phyloP scores from a whole-genome alignment of 2,329 filamentous ascomycete species.

The Fusarium sp. region DNA sequence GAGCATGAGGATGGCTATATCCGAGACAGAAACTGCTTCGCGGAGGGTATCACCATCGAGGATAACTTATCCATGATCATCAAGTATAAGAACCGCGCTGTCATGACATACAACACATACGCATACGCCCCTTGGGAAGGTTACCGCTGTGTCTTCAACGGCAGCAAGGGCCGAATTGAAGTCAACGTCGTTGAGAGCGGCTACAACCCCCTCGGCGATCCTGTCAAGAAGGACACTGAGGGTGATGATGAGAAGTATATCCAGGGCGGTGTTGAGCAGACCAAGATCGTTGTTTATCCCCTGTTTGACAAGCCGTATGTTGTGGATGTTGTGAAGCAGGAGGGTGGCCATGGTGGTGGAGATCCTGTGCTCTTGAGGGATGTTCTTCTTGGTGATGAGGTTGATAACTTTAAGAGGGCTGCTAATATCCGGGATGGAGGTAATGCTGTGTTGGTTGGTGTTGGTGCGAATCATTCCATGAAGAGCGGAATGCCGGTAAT shows the following conservation, averaged over 20 bases:
- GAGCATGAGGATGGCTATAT: conserved; percentile 72
- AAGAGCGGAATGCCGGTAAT: conserved; percentile 37
- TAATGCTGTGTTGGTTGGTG: conserved; percentile 67
- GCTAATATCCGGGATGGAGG: conserved; percentile 70
- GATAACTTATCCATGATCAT: conserved; percentile 71
- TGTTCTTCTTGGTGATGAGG: conserved; percentile 64
- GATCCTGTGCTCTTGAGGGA: conserved; percentile 64
- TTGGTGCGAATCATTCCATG: conserved; percentile 68
- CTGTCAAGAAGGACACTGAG: conserved; percentile 56
- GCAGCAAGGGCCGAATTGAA: conserved; percentile 68
- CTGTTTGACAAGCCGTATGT: conserved; percentile 68
- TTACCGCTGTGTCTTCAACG: conserved; percentile 67
- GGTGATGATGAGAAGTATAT: conserved; percentile 48
- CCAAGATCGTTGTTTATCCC: conserved; percentile 61
- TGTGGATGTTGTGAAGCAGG: conserved; percentile 62
- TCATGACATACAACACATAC: conserved; percentile 68
- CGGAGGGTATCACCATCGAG: conserved; percentile 72
- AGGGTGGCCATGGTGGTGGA: conserved; percentile 69
- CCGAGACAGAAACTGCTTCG: conserved; percentile 71
- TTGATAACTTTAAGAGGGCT: conserved; percentile 63
- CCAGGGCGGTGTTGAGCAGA: conserved; percentile 47
- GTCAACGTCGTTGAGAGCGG: conserved; percentile 71
- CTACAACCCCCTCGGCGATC: conserved; percentile 68
- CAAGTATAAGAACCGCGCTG: conserved; percentile 65
- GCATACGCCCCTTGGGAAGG: conserved; percentile 73